A percentile compares a stretch with the other conserved stretches of the same genome.
Conservation (phyloP, 306 rosid species). For the Medicago arabica region DNA sequence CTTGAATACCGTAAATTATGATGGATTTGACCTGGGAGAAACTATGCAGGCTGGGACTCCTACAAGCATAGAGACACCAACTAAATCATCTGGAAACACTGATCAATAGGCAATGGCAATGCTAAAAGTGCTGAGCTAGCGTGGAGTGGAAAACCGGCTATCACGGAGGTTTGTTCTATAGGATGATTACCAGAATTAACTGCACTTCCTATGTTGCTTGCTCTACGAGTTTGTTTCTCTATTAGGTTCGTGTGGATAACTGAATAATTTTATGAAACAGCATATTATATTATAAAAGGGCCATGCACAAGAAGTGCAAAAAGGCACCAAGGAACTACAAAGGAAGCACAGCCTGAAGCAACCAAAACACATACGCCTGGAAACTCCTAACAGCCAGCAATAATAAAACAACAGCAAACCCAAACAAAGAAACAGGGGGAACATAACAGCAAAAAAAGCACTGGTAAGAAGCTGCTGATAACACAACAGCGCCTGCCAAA, state of each 20-base stretch:
- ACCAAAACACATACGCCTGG: no score
- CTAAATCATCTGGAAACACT: slow-evolving; percentile 78
- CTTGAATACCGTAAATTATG: slow-evolving; percentile 11
- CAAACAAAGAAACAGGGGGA: no score
- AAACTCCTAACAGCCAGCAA: no score
- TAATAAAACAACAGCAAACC: no score
- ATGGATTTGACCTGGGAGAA: slow-evolving; percentile 38
- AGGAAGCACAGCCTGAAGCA: no score
- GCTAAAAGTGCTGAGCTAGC: slow-evolving; percentile 66
- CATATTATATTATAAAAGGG: no score
- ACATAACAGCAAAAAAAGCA: no score
- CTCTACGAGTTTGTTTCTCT: slow-evolving; percentile 20
- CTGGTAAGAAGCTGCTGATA: no score
- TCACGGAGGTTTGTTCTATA: slow-evolving; percentile 74
- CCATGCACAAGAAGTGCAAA: no score
- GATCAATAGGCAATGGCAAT: slow-evolving; percentile 78
- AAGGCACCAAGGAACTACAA: no score
- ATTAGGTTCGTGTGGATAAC: slow-evolving; percentile 37
- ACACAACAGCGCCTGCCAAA: no score
- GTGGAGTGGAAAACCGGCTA: slow-evolving; percentile 60
- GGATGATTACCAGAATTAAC: slow-evolving; percentile 6
- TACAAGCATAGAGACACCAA: slow-evolving; percentile 67
- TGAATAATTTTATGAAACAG: slow-evolving; percentile 38
- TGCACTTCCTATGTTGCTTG: slow-evolving; percentile 17
- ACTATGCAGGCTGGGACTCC: slow-evolving; percentile 69